Base-by-base conservation (phyloP, 345 rosid genomes). In the Populus ilicifolia region DNA sequence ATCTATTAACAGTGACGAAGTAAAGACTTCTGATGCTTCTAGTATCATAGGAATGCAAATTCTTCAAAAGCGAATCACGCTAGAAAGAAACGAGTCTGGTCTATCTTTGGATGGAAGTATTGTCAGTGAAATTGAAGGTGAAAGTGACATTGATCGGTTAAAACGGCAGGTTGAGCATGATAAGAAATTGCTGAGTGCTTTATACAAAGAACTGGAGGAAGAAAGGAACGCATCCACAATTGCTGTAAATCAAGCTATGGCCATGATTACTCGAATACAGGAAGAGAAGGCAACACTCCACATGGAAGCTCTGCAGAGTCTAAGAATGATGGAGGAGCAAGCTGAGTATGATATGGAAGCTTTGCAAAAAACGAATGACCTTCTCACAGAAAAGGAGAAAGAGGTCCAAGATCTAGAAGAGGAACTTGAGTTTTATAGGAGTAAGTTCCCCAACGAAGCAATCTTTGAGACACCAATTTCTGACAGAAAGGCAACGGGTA, bases 161-260 rank as follows among this genome's bases (percentile, higher is more conserved):
- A 94, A 87, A 84, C 86, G 97, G 73, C 97, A 94, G 83, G 82
- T 92, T 73, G 98, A 94, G 74, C 91, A 92, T 70, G 98, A 93
- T 82, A 90, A 77, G 84, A 90, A 81, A 79, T 65, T 89, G 30
- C 79, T 91, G 81, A 75, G 79, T 63, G 83, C 86, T 65, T 77
- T 92, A 78, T 92, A 90, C 71, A 90, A 84, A 89, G 99, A 96
- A 78, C 63, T 96, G 72, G 98, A 96, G 81, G 99, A 92, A 89
- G 99, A 96, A 84, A 93, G 97, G 85, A 96, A 84, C 72, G 94
- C 99, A 52, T 90, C 99, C 12, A 84, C 98, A 0, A 78, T 91
- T 68, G 89, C 99, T 65, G 89, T 91, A 70, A 96, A 94, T 88
- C 98, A 96, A 85, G 91, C 99, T 18, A 90, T 94, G 99, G 97